phyloP scores from a whole-genome alignment of 83 land plant species.

The Isoetes engelmannii region DNA sequence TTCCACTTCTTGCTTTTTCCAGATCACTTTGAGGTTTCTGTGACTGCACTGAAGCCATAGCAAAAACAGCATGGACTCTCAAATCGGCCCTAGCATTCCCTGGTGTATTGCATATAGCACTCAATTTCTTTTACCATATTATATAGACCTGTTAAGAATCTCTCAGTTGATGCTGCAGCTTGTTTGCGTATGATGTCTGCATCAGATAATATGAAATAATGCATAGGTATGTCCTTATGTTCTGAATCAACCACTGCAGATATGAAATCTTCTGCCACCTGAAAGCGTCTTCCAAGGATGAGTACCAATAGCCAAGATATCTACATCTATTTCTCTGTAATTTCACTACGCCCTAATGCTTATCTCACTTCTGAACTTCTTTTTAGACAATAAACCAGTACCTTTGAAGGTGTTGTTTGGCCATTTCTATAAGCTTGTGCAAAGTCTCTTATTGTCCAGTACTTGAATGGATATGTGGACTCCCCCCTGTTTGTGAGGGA shows the following conservation, averaged over 20 bases:
- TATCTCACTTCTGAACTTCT: background rate
- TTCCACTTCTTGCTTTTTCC: too few species aligned
- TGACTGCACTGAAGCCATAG: too few species aligned
- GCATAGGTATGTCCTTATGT: background rate
- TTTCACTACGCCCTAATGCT: background rate
- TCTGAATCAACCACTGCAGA: background rate
- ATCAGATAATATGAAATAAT: background rate
- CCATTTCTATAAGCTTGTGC: background rate
- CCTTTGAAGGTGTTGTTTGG: background rate
- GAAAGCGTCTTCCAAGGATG: background rate
- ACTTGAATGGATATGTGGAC: background rate
- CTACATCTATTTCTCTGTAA: background rate
- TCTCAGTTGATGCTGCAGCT: constrained; percentile 5
- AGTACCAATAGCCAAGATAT: background rate
- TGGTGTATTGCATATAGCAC: too few species aligned
- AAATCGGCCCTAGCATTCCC: too few species aligned
- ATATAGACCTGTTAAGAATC: background rate
- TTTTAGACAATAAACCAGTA: background rate
- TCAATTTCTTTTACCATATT: too few species aligned
- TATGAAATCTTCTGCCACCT: constrained; percentile 3
- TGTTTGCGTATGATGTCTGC: background rate
- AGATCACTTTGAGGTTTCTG: too few species aligned
- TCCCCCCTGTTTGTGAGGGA: too few species aligned
- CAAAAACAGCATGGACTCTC: too few species aligned
- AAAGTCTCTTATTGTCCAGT: constrained; percentile 2